Evolutionary conservation across 2,329 filamentous ascomycete species (phyloP).

Genomic region (Knufia petricola): DNA sequence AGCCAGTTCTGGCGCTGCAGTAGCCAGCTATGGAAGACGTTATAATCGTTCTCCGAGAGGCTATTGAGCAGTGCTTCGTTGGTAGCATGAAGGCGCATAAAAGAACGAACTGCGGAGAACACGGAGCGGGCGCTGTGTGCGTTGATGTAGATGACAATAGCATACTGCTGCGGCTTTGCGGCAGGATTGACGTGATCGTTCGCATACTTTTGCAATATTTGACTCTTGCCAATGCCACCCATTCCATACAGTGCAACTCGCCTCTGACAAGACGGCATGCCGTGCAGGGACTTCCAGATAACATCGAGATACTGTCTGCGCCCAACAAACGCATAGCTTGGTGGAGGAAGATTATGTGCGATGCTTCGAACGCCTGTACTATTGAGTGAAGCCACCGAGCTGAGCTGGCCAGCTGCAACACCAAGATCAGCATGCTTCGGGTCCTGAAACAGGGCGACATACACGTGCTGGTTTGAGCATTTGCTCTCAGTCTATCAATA

Average conservation of each 20-base stretch:
- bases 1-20: not conserved
- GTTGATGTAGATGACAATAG: slow-evolving; percentile 1
- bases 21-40: slow-evolving; percentile 1
- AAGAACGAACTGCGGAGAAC: not conserved
- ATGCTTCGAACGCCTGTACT: not conserved
- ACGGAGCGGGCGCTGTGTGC: not conserved
- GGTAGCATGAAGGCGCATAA: not conserved
- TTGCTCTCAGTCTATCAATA: not conserved
- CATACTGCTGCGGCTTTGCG: not conserved
- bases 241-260: slow-evolving; percentile 2
- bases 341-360: not conserved
- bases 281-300: not conserved
- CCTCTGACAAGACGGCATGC: not conserved
- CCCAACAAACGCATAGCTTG: not conserved
- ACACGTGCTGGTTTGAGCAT: not conserved
- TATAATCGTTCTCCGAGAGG: not conserved
- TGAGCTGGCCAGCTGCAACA: not conserved
- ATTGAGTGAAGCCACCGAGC: not conserved
- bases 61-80: not conserved
- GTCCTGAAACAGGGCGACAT: not conserved
- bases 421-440: not conserved
- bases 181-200: not conserved
- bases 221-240: slow-evolving; percentile 8
- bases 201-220: slow-evolving; percentile 1
- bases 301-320: not conserved